Evolutionary conservation across 2,329 filamentous ascomycete species (phyloP).

Genomic region (Colletotrichum chrysophilum): DNA sequence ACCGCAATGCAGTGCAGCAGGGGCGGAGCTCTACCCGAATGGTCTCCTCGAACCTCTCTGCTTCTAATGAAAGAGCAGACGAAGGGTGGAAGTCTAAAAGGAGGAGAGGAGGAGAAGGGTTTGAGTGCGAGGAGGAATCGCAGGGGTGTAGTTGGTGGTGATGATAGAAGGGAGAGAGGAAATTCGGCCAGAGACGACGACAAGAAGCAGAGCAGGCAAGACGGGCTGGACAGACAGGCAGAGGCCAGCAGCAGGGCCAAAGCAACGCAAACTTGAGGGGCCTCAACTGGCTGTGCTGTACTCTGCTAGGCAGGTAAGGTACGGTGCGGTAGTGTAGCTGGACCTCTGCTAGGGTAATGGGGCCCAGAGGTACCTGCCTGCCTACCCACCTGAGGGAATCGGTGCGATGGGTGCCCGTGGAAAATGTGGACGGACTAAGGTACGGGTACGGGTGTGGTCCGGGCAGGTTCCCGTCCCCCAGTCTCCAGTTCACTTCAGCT

Average conservation of each 20-base stretch:
- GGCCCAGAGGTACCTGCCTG: neutral
- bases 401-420: neutral
- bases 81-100: conserved; percentile 16
- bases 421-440: neutral
- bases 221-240: neutral
- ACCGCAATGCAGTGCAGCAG: conserved; percentile 12
- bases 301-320: neutral
- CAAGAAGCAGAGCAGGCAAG: neutral
- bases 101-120: conserved; percentile 15
- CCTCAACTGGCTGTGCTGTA: neutral
- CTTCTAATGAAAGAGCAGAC: conserved; percentile 26
- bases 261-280: neutral
- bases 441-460: neutral
- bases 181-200: conserved; percentile 15
- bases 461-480: neutral
- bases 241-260: neutral
- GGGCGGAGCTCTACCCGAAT: conserved; percentile 4
- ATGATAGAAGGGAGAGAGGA: conserved; percentile 20
- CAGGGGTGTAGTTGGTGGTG: conserved; percentile 23
- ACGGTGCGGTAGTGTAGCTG: neutral
- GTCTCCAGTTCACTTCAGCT: neutral
- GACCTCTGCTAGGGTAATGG: neutral
- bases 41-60: conserved; percentile 22
- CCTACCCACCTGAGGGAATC: neutral
- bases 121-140: conserved; percentile 18